phyloP scores from a whole-genome alignment of 139 green algal species.

The Chara braunii region DNA sequence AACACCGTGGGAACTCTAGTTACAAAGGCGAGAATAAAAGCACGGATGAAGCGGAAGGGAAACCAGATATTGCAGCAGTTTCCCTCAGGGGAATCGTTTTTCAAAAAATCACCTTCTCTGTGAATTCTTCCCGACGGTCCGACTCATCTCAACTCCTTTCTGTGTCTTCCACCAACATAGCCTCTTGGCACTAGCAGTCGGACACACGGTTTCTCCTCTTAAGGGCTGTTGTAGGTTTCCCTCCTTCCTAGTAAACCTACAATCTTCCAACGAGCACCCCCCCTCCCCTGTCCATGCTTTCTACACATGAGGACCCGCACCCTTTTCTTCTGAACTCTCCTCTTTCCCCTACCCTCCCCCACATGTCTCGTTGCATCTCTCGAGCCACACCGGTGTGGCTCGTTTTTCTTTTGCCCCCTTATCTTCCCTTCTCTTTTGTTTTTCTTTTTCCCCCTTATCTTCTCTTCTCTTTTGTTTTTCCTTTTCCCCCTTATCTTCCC shows the following conservation, averaged over 20 bases:
- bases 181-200: background rate
- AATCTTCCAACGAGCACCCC: background rate
- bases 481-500: background rate
- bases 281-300: background rate
- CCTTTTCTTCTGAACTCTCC: too few species aligned
- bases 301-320: too few species aligned
- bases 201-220: background rate
- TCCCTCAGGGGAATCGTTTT: background rate
- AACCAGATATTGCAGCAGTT: conserved; percentile 17
- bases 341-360: background rate
- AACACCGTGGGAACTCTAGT: conserved; percentile 35
- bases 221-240: background rate
- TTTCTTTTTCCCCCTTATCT: background rate
- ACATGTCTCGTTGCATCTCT: background rate
- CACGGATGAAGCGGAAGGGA: conserved; percentile 28
- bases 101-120: background rate
- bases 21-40: conserved; percentile 28
- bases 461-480: background rate
- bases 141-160: background rate
- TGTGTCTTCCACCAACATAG: background rate
- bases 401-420: background rate
- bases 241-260: background rate
- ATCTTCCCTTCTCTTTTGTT: background rate
- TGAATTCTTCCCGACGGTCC: background rate
- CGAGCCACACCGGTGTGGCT: background rate